Conservation (phyloP, 192 early-diverging fungal genomes). For the Backusella australiensis region DNA sequence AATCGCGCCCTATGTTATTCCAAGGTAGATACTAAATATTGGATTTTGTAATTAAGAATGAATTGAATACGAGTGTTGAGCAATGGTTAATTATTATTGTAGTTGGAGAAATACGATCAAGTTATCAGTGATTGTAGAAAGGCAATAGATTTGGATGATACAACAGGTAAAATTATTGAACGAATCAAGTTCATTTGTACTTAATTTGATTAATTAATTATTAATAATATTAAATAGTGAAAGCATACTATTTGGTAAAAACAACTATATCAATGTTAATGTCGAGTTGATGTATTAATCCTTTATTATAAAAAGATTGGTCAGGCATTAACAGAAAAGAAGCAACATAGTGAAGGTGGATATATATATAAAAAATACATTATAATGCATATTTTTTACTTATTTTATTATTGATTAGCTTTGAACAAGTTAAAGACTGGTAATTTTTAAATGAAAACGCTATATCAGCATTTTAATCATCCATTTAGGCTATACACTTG, state of each 20-base stretch:
- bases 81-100: neutral
- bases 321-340: constrained; percentile 35
- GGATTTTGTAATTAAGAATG: too few relatives aligned
- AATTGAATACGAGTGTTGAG: too few relatives aligned
- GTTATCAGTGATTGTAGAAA: constrained; percentile 61
- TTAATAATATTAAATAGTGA: constrained; percentile 40
- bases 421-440: constrained; percentile 42
- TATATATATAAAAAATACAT: neutral
- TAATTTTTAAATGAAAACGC: neutral
- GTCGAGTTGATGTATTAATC: neutral
- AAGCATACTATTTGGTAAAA: constrained; percentile 68
- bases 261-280: neutral
- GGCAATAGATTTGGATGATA: constrained; percentile 65
- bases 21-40: constrained; percentile 35
- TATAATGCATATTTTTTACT: neutral
- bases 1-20: constrained; percentile 79
- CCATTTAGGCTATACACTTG: constrained; percentile 55
- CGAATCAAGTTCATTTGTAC: too few relatives aligned
- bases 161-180: constrained; percentile 39
- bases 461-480: neutral
- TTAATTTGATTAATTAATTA: neutral
- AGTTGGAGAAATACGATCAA: constrained; percentile 54
- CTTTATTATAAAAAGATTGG: constrained; percentile 13
- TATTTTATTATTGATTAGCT: constrained; percentile 22
- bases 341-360: constrained; percentile 30